Percentiles rank a stretch among this genome's conserved stretches.
Conservation (phyloP, 2,329 filamentous ascomycete genomes). For the Trichoderma gracile region DNA sequence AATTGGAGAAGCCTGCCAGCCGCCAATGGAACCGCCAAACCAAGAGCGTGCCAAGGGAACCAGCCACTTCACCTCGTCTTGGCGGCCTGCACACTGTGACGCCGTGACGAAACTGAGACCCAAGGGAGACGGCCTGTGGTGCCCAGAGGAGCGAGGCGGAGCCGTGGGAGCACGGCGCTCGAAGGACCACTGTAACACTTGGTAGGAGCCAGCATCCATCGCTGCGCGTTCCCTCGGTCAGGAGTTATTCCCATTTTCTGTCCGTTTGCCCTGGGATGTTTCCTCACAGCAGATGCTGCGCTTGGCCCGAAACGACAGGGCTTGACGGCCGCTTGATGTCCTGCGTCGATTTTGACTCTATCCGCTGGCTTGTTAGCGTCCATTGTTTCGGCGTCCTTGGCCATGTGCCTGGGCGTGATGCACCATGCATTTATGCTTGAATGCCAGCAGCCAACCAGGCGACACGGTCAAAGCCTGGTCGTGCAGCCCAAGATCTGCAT, state of each 20-base stretch:
- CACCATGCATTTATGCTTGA: neutral
- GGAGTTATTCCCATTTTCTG: neutral
- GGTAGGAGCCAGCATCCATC: neutral
- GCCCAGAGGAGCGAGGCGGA: slow-evolving; percentile 21
- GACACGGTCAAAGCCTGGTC: neutral
- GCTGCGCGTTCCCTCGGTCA: neutral
- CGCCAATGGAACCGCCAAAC: slow-evolving; percentile 20
- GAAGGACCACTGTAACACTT: neutral
- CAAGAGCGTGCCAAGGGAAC: slow-evolving; percentile 15
- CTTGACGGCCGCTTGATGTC: neutral
- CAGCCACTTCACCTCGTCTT: slow-evolving; percentile 4
- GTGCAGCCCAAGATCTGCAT: neutral
- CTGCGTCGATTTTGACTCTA: slow-evolving; percentile 14
- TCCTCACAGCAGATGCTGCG: neutral
- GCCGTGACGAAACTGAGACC: slow-evolving; percentile 18
- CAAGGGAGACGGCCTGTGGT: slow-evolving; percentile 1
- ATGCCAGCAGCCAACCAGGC: neutral
- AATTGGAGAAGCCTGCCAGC: slow-evolving; percentile 16
- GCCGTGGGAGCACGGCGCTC: neutral
- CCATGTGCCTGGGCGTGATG: neutral
- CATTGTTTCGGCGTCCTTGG: neutral
- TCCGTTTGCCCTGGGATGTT: neutral
- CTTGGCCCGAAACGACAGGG: neutral
- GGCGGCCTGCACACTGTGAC: slow-evolving; percentile 6
- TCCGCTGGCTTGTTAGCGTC: neutral